Conservation (phyloP, 495 filamentous ascomycete genomes). For the Penicillium ucsense region DNA sequence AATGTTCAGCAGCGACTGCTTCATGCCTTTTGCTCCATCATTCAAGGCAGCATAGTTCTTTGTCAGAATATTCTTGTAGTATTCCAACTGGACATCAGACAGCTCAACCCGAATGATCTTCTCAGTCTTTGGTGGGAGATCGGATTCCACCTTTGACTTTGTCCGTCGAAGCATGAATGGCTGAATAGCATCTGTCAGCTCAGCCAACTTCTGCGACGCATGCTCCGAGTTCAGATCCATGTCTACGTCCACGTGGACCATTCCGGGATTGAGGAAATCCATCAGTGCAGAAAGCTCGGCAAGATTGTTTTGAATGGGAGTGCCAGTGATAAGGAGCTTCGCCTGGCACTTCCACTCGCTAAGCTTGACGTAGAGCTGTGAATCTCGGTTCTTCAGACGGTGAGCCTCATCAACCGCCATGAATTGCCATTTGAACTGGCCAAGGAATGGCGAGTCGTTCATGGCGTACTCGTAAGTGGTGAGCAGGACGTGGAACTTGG, state of each 20-base stretch:
- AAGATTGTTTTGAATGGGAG: slow-evolving; percentile 93
- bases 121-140: slow-evolving; percentile 90
- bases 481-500: slow-evolving; percentile 90
- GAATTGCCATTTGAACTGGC: slow-evolving; percentile 92
- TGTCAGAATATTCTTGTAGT: slow-evolving; percentile 97
- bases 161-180: slow-evolving; percentile 95
- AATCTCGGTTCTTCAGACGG: slow-evolving; percentile 90
- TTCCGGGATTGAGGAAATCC: slow-evolving; percentile 90
- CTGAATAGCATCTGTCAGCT: slow-evolving; percentile 65
- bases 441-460: slow-evolving; percentile 65
- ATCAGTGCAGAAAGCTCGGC: slow-evolving; percentile 85
- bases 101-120: slow-evolving; percentile 97
- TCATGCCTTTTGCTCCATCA: slow-evolving; percentile 75
- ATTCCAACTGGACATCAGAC: slow-evolving; percentile 90
- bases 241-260: slow-evolving; percentile 77
- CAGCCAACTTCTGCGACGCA: slow-evolving; percentile 58
- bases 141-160: slow-evolving; percentile 93
- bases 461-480: slow-evolving; percentile 95
- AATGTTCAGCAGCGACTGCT: slow-evolving; percentile 93
- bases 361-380: slow-evolving; percentile 78
- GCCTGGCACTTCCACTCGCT: slow-evolving; percentile 75
- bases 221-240: slow-evolving; percentile 67
- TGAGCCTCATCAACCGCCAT: slow-evolving; percentile 95
- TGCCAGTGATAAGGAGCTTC: slow-evolving; percentile 90
- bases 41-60: slow-evolving; percentile 93